A percentile compares a stretch with the other conserved stretches of the same genome.
phyloP scores from a whole-genome alignment of 306 rosid genomes.

The Fagus sylvatica region DNA sequence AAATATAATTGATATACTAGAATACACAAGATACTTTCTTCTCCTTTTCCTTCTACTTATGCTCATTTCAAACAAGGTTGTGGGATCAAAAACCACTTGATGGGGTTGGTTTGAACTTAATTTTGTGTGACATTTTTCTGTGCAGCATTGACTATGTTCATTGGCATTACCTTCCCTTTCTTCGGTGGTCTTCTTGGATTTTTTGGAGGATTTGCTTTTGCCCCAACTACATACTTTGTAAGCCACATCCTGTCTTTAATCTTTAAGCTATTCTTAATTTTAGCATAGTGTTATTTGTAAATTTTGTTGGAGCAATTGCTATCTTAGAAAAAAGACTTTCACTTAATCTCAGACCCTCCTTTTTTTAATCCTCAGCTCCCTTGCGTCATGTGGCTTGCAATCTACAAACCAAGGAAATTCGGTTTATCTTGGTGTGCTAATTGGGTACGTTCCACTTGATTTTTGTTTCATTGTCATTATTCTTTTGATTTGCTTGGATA shows the following conservation, averaged over 20 bases:
- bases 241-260: slow-evolving; percentile 27
- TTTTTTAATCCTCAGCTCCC: slow-evolving; percentile 61
- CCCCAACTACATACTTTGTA: slow-evolving; percentile 86
- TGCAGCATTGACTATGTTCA: slow-evolving; percentile 74
- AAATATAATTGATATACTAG: too few relatives aligned
- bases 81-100: neutral
- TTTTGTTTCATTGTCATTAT: neutral
- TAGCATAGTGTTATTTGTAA: neutral
- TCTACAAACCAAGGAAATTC: slow-evolving; percentile 72
- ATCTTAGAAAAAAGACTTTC: neutral
- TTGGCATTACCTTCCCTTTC: slow-evolving; percentile 75
- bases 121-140: neutral
- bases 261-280: neutral
- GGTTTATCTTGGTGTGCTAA: slow-evolving; percentile 75
- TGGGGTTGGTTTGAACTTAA: neutral
- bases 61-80: neutral
- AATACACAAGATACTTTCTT: too few relatives aligned
- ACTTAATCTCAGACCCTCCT: neutral
- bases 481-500: neutral
- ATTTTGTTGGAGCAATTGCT: neutral
- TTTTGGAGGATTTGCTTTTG: slow-evolving; percentile 90
- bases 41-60: neutral
- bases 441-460: slow-evolving; percentile 50
- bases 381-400: slow-evolving; percentile 79
- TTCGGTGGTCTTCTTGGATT: slow-evolving; percentile 69